phyloP scores from a whole-genome alignment of 2,329 filamentous ascomycete species.

The Trichoderma citrinoviride region DNA sequence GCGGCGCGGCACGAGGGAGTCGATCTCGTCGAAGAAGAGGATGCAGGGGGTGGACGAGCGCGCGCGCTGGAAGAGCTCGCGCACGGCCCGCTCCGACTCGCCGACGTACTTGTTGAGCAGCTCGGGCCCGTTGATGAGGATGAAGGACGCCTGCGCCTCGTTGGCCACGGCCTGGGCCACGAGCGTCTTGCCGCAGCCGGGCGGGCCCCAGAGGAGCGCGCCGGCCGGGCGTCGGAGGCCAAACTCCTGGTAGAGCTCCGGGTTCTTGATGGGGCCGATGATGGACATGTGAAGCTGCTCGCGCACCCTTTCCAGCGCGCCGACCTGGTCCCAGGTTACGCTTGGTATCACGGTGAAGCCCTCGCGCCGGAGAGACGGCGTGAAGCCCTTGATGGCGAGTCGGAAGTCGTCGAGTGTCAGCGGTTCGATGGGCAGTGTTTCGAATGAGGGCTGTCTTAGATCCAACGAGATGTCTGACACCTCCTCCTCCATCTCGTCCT shows the following conservation, averaged over 20 bases:
- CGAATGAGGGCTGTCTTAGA: conserved; percentile 12
- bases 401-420: conserved; percentile 59
- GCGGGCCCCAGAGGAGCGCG: conserved; percentile 92
- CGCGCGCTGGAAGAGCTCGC: conserved; percentile 87
- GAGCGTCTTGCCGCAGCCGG: conserved; percentile 94
- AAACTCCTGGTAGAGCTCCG: conserved; percentile 70
- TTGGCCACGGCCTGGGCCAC: conserved; percentile 95
- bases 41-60: conserved; percentile 86
- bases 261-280: conserved; percentile 82
- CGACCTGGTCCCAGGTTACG: conserved; percentile 90
- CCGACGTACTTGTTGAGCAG: conserved; percentile 97
- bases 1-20: conserved; percentile 83
- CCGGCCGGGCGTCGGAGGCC: conserved; percentile 81
- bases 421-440: conserved; percentile 1
- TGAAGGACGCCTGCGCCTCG: conserved; percentile 95
- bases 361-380: conserved; percentile 72
- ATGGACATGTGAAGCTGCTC: conserved; percentile 81
- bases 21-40: conserved; percentile 96
- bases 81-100: conserved; percentile 88
- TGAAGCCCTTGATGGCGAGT: conserved; percentile 63
- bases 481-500: conserved; percentile 1
- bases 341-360: conserved; percentile 93
- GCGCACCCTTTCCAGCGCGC: conserved; percentile 75
- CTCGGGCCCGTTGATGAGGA: conserved; percentile 94
- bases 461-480: conserved; percentile 17